phyloP scores from a whole-genome alignment of 2,329 filamentous ascomycete genomes.

The Neophaeococcomyces aloes region DNA sequence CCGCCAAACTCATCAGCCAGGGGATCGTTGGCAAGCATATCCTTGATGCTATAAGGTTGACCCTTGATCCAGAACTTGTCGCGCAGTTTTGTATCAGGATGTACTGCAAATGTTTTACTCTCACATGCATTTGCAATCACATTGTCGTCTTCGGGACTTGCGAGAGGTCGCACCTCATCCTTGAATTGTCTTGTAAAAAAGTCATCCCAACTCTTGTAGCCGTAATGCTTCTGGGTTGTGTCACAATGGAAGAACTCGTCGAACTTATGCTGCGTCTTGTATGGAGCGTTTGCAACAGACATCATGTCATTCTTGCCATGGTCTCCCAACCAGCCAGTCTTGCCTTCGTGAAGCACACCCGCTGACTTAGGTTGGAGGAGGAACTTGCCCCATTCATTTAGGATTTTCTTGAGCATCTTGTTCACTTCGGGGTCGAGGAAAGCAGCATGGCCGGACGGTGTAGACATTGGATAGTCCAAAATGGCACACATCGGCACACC shows the following conservation, averaged over 20 bases:
- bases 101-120: conserved; percentile 47
- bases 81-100: conserved; percentile 41
- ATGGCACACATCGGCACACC: conserved; percentile 49
- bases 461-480: conserved; percentile 51
- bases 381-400: conserved; percentile 38
- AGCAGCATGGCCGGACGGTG: conserved; percentile 42
- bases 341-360: conserved; percentile 31
- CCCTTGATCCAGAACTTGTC: conserved; percentile 60
- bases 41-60: conserved; percentile 54
- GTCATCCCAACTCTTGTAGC: conserved; percentile 58
- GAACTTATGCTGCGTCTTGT: conserved; percentile 22
- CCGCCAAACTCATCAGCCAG: conserved; percentile 47
- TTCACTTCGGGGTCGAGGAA: conserved; percentile 47
- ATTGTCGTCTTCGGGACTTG: conserved; percentile 42
- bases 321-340: conserved; percentile 32
- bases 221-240: conserved; percentile 30
- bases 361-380: conserved; percentile 44
- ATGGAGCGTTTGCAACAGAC: conserved; percentile 22
- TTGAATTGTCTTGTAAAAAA: conserved; percentile 56
- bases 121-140: conserved; percentile 57
- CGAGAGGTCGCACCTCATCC: conserved; percentile 48
- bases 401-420: conserved; percentile 39
- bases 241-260: conserved; percentile 26
- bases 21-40: conserved; percentile 52
- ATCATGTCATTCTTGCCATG: conserved; percentile 30